Evolutionary conservation across 2,329 filamentous ascomycete genomes (phyloP).

Genomic region (Aspergillus oerlinghausenensis): DNA sequence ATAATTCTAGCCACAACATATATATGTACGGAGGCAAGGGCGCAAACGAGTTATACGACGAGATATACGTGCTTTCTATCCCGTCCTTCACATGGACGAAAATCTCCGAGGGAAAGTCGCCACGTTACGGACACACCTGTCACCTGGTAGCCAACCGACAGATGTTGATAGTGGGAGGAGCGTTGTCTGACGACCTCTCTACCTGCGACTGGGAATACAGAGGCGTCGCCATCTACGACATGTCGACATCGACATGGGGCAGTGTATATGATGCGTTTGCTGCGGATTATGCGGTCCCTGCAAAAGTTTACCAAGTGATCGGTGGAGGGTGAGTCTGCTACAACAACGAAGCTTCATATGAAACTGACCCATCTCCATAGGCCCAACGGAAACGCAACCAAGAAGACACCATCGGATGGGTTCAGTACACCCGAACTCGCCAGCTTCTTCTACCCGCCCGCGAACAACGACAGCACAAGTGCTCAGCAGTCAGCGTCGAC

Average conservation of each 20-base stretch:
- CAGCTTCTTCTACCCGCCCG: not conserved
- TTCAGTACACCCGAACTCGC: not conserved
- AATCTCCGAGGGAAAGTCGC: constrained; percentile 30
- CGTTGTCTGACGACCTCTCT: not conserved
- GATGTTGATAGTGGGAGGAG: constrained; percentile 41
- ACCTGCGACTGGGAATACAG: constrained; percentile 30
- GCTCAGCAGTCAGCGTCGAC: not conserved
- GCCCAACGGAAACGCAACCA: not conserved
- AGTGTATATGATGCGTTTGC: constrained; percentile 24
- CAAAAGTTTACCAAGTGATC: constrained; percentile 18
- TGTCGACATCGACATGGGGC: constrained; percentile 27
- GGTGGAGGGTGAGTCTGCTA: constrained; percentile 20
- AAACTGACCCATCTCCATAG: not conserved
- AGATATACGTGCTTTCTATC: constrained; percentile 41
- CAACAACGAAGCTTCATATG: not conserved
- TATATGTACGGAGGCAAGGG: constrained; percentile 45
- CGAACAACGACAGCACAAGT: not conserved
- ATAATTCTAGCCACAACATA: constrained; percentile 45
- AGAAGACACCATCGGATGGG: not conserved
- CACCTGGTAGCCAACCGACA: constrained; percentile 37
- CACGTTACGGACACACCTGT: constrained; percentile 41
- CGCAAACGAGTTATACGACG: constrained; percentile 33
- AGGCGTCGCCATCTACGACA: constrained; percentile 29
- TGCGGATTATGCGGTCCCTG: constrained; percentile 23
- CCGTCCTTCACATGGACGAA: constrained; percentile 43